These are phyloP conservation scores for Drechslerella coelobrocha DNA, from an alignment of 2,329 filamentous ascomycete species.

Conservation along the genomic window DNA sequence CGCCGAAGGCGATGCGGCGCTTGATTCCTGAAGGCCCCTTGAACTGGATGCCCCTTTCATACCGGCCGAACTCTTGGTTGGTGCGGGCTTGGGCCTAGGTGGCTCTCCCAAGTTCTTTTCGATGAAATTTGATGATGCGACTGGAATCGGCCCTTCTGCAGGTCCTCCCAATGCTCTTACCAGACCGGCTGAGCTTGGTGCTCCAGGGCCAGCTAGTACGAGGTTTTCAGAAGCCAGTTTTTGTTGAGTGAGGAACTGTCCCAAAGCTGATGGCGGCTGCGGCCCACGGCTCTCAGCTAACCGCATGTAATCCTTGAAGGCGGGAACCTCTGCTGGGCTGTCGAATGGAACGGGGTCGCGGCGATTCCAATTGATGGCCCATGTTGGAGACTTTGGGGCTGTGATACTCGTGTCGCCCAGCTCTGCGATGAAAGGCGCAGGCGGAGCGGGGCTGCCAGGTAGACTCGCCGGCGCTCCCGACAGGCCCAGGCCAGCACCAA, in stretches of 20 bases:
- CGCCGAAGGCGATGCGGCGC: neutral
- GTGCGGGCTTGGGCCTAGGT: neutral
- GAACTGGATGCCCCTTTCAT: neutral
- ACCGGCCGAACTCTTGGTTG: neutral
- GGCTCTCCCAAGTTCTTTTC: slow-evolving; percentile 1
- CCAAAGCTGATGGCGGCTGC: neutral
- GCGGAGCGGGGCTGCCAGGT: no score
- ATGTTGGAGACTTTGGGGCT: slow-evolving; percentile 7
- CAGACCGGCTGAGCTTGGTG: neutral
- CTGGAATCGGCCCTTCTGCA: neutral
- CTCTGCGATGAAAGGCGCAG: no score
- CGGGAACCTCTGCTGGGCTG: slow-evolving; percentile 10
- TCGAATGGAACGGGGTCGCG: slow-evolving; percentile 13
- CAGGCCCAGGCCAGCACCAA: no score
- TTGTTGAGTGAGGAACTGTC: neutral
- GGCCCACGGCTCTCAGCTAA: slow-evolving; percentile 6
- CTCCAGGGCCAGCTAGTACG: slow-evolving; percentile 5
- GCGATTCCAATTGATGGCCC: slow-evolving; percentile 17
- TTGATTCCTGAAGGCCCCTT: neutral
- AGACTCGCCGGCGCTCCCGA: no score
- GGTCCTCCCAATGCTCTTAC: slow-evolving; percentile 6
- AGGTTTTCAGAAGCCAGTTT: slow-evolving; percentile 3
- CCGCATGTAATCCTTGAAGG: slow-evolving; percentile 13
- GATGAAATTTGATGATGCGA: slow-evolving; percentile 10
- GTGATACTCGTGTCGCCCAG: neutral